Conservation (phyloP, 805 yeast species). For the Yamadazyma tumulicola region DNA sequence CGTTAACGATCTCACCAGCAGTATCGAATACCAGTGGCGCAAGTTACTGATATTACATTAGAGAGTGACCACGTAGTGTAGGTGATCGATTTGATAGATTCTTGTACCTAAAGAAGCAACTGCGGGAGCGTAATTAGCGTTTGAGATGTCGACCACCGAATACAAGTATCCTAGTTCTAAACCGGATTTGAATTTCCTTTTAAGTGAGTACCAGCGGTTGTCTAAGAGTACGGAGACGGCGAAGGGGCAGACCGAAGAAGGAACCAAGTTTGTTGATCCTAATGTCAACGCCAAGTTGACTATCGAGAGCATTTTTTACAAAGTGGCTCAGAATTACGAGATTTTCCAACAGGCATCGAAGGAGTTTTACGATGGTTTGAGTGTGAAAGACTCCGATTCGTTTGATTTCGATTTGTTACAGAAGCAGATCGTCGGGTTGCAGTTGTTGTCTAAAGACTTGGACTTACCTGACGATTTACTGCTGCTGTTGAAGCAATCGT, state of each 20-base stretch:
- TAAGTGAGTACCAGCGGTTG: slow-evolving; percentile 22
- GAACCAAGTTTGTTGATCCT: slow-evolving; percentile 18
- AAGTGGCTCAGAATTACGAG: slow-evolving; percentile 25
- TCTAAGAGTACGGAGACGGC: slow-evolving; percentile 12
- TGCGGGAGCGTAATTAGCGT: no score
- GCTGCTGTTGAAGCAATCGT: slow-evolving; percentile 22
- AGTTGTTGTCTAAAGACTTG: slow-evolving; percentile 60
- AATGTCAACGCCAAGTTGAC: slow-evolving; percentile 19
- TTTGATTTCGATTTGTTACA: slow-evolving; percentile 46
- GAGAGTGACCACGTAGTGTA: no score
- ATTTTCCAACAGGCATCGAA: slow-evolving; percentile 18
- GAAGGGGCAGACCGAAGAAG: slow-evolving; percentile 7
- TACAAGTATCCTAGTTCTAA: slow-evolving; percentile 21
- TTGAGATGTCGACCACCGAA: slow-evolving; percentile 1
- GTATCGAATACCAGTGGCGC: no score
- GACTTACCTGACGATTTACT: slow-evolving; percentile 59
- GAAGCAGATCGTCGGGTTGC: slow-evolving; percentile 62
- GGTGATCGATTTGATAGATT: no score
- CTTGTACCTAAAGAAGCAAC: no score
- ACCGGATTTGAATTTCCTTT: slow-evolving; percentile 22
- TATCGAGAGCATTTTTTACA: slow-evolving; percentile 28
- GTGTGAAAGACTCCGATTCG: slow-evolving; percentile 8
- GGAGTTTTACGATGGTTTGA: slow-evolving; percentile 11
- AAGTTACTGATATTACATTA: no score
- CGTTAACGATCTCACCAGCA: no score